Evolutionary conservation across 2,329 filamentous ascomycete species (phyloP).

Genomic region (Magnaporthiopsis incrustans): DNA sequence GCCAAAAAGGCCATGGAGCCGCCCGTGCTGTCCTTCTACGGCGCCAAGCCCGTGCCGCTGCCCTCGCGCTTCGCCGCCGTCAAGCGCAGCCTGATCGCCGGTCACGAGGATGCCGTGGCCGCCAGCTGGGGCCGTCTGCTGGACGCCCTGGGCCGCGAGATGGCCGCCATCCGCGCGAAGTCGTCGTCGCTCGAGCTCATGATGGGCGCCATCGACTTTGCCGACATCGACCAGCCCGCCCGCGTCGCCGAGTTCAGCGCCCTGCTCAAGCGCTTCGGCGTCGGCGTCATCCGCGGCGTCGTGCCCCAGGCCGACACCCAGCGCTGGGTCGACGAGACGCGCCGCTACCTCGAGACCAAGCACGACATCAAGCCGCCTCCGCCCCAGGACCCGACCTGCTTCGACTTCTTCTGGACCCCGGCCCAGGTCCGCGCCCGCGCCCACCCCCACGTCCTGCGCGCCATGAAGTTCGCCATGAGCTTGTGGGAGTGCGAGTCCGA

Average conservation of each 20-base stretch:
- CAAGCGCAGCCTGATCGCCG: constrained; percentile 45
- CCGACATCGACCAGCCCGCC: constrained; percentile 37
- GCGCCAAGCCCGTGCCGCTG: constrained; percentile 47
- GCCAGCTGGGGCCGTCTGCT: constrained; percentile 48
- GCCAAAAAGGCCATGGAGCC: constrained; percentile 30
- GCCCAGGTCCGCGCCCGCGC: constrained; percentile 61
- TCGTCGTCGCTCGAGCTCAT: constrained; percentile 43
- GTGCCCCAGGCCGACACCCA: constrained; percentile 49
- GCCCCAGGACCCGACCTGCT: constrained; percentile 57
- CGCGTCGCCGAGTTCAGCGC: constrained; percentile 46
- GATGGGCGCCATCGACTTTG: constrained; percentile 43
- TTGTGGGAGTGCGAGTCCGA: constrained; percentile 51
- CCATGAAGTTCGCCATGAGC: constrained; percentile 59
- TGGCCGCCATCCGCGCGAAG: constrained; percentile 21
- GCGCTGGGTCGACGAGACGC: constrained; percentile 49
- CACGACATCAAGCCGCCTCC: constrained; percentile 45
- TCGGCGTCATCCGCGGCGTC: constrained; percentile 58
- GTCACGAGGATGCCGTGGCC: constrained; percentile 45
- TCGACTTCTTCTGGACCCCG: constrained; percentile 67
- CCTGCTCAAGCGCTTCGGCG: constrained; percentile 53
- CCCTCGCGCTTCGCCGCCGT: constrained; percentile 50
- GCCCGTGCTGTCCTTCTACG: constrained; percentile 48
- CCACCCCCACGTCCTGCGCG: constrained; percentile 53
- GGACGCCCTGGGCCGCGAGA: constrained; percentile 40
- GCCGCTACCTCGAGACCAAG: constrained; percentile 47